Conservation (phyloP, 176 grass and related monocot species). For the Carex cristatella region DNA sequence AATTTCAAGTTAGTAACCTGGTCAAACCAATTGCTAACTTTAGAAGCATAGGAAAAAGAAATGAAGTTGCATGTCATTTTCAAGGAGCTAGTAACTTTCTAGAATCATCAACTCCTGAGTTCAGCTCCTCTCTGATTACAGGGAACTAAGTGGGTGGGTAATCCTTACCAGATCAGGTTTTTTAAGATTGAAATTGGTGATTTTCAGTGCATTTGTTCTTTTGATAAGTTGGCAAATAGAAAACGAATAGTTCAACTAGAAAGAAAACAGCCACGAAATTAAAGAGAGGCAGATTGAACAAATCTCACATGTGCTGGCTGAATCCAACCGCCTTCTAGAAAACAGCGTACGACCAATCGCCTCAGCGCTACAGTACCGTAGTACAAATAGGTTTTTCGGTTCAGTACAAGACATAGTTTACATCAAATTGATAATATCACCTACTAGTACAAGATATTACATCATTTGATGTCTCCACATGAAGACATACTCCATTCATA, state of each 20-base stretch:
- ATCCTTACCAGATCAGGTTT: background rate
- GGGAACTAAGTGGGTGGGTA: background rate
- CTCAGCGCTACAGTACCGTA: constrained; percentile 27
- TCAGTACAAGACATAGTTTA: no score
- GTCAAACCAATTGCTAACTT: background rate
- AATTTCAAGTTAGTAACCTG: background rate
- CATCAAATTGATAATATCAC: no score
- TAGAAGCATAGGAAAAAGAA: background rate
- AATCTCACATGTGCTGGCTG: constrained; percentile 62
- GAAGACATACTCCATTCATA: no score
- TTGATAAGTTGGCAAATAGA: background rate
- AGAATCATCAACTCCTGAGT: background rate
- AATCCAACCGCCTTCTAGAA: constrained; percentile 79
- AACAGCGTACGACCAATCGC: constrained; percentile 89
- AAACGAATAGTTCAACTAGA: background rate
- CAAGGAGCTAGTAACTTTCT: background rate
- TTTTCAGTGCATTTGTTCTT: background rate
- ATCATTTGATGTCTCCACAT: no score
- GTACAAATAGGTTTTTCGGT: no score
- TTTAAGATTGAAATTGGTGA: background rate
- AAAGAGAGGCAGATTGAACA: background rate
- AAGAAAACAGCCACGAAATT: background rate
- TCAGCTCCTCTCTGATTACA: background rate
- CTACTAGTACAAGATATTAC: no score
- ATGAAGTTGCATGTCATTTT: constrained; percentile 12